Conservation (phyloP, 208 protist species). For the Herpetomonas tarakana region DNA sequence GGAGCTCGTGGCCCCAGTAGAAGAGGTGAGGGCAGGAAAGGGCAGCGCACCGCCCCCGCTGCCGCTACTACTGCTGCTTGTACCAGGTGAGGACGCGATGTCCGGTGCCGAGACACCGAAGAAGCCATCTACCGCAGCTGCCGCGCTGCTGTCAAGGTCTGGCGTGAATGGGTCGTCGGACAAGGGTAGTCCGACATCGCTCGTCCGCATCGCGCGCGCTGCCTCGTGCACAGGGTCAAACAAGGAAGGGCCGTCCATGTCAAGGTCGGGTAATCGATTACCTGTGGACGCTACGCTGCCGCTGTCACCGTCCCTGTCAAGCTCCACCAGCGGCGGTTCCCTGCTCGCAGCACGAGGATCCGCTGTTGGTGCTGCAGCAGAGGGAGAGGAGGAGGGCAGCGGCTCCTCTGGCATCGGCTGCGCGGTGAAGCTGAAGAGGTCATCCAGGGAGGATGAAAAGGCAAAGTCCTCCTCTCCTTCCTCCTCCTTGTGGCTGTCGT, state of each 20-base stretch:
- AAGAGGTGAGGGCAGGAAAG: no score
- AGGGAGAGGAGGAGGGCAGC: no score
- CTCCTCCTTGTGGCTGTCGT: not conserved
- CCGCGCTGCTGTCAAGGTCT: conserved; percentile 24
- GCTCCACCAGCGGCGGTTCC: no score
- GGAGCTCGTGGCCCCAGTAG: not conserved
- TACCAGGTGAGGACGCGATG: not conserved
- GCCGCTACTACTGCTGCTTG: not conserved
- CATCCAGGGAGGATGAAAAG: conserved; percentile 17
- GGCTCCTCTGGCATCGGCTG: not conserved
- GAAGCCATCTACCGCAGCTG: conserved; percentile 16
- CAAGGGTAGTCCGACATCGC: conserved; percentile 1
- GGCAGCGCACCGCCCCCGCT: no score
- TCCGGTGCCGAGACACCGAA: conserved; percentile 15
- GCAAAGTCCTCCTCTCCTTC: conserved; percentile 15
- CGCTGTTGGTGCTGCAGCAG: not conserved
- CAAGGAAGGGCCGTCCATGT: not conserved
- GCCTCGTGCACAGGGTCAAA: not conserved
- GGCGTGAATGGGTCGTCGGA: conserved; percentile 28
- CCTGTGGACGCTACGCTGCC: not conserved
- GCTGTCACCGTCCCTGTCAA: not conserved
- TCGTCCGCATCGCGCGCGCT: not conserved
- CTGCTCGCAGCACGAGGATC: not conserved
- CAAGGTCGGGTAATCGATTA: no score
- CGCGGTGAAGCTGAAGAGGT: conserved; percentile 11